These are phyloP conservation scores for Talaromyces borbonicus DNA, from an alignment of 495 filamentous ascomycete genomes.

Conservation along the genomic window DNA sequence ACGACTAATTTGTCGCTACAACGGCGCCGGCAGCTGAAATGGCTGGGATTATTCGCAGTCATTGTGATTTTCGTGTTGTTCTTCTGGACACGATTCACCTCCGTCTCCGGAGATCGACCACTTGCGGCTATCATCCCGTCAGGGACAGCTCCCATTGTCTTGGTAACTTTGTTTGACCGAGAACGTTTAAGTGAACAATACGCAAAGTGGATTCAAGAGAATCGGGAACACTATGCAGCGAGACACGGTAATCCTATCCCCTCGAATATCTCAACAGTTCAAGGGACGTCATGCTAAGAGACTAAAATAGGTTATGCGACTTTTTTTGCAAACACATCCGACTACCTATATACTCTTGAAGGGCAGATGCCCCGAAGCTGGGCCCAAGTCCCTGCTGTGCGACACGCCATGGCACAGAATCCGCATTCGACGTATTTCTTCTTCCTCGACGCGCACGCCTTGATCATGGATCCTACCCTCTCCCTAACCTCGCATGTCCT, in stretches of 20 bases:
- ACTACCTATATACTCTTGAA: conserved; percentile 58
- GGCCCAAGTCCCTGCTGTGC: conserved; percentile 73
- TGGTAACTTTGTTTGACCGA: conserved; percentile 77
- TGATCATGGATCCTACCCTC: conserved; percentile 82
- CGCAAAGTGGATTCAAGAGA: conserved; percentile 62
- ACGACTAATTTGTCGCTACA: conserved; percentile 50
- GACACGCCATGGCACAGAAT: conserved; percentile 75
- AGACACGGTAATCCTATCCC: conserved; percentile 68
- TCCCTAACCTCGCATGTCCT: conserved; percentile 63
- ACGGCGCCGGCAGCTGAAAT: conserved; percentile 57
- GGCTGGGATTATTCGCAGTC: conserved; percentile 46
- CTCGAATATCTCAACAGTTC: background rate
- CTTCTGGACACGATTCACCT: conserved; percentile 44
- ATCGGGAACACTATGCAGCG: conserved; percentile 75
- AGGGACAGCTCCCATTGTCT: conserved; percentile 71
- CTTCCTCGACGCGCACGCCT: conserved; percentile 68
- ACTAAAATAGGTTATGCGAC: conserved; percentile 63
- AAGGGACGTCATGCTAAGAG: conserved; percentile 2
- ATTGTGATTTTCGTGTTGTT: conserved; percentile 51
- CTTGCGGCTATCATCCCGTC: conserved; percentile 35
- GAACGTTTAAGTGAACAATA: conserved; percentile 50
- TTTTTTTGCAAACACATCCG: conserved; percentile 64
- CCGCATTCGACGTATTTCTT: conserved; percentile 73
- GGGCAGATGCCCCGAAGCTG: conserved; percentile 57
- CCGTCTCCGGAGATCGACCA: conserved; percentile 21